Conservation (phyloP, 495 filamentous ascomycete species). For the Xylaria acuta region DNA sequence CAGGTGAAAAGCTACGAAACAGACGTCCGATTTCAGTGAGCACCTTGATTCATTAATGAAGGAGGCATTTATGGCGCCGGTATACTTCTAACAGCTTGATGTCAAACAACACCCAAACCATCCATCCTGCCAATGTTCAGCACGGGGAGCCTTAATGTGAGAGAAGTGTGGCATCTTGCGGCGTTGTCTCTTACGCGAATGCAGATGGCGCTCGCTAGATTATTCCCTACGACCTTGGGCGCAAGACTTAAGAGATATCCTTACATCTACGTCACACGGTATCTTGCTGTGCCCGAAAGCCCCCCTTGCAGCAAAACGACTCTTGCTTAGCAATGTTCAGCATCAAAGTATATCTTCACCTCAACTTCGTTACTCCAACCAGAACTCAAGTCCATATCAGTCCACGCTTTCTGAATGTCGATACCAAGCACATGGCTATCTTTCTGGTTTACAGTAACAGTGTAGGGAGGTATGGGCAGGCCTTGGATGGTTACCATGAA, state of each 20-base stretch:
- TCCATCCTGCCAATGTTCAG: neutral
- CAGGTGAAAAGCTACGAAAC: neutral
- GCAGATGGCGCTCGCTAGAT: neutral
- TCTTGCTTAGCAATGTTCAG: constrained; percentile 31
- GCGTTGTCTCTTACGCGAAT: no score
- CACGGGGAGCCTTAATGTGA: neutral
- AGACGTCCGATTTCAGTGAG: neutral
- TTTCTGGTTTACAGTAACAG: constrained; percentile 64
- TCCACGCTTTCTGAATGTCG: constrained; percentile 81
- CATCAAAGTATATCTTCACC: constrained; percentile 67
- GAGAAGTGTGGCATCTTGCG: neutral
- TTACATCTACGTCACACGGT: neutral
- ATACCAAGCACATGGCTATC: constrained; percentile 71
- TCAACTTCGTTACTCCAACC: constrained; percentile 87
- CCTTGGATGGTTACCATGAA: constrained; percentile 82
- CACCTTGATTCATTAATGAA: neutral
- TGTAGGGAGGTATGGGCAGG: constrained; percentile 67
- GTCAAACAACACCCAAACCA: neutral
- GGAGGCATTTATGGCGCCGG: neutral
- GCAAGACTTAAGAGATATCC: no score
- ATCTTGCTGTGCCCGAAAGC: neutral
- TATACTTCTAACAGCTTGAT: neutral
- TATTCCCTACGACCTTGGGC: no score
- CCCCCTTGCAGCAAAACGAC: neutral
- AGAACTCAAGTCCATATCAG: constrained; percentile 68